Base-by-base conservation (phyloP, 345 rosid genomes). In the Erysimum cheiranthoides region DNA sequence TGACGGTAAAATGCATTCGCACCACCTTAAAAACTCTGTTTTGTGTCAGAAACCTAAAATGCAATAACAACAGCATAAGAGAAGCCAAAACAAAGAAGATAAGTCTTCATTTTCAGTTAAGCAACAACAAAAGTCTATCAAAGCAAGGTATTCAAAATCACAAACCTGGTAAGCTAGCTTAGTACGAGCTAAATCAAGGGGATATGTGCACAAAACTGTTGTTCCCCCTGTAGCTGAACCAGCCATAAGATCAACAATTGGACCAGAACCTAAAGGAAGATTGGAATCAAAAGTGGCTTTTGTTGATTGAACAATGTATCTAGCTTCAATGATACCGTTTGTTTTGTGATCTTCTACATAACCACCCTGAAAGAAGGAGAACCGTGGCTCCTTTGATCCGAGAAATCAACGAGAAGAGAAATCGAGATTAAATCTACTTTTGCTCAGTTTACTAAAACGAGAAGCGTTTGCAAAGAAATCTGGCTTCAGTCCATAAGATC, bases 181-280 rank as follows among this genome's bases (percentile, higher is more conserved):
- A 39, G 99, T 88, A 36, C 97, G 97, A 82, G 99, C 97, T 78
- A 95, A 80, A 83, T 95, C 97, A 49, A 95, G 82, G 28, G 99
- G 99, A 45, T 95, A 95, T 5, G 97, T 92, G 86, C 97, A 95
- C 62, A 95, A 79, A 16, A 92, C 99, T 36, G 99, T 97, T 50
- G 97, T 95, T 78, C 99, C 99, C 21, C 99, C 99, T 75, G 99
- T 88, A 61, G 83, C 85, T 35, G 99, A 86, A 65, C 99, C 99
- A 75, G 99, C 99, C 73, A 95, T 76, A 31, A 95, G 91, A 90
- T 95, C 99, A 72, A 90, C 69, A 57, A 92, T 69, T 31, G 97
- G 97, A 46, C 99, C 97, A 57, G 97, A 85, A 66, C 97, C 99
- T 32, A 92, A 49, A 18, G 85, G 79, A n/a, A 86, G 74, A 66